Conservation (phyloP, 2,329 filamentous ascomycete genomes). For the Rhynchosporium graminicola region DNA sequence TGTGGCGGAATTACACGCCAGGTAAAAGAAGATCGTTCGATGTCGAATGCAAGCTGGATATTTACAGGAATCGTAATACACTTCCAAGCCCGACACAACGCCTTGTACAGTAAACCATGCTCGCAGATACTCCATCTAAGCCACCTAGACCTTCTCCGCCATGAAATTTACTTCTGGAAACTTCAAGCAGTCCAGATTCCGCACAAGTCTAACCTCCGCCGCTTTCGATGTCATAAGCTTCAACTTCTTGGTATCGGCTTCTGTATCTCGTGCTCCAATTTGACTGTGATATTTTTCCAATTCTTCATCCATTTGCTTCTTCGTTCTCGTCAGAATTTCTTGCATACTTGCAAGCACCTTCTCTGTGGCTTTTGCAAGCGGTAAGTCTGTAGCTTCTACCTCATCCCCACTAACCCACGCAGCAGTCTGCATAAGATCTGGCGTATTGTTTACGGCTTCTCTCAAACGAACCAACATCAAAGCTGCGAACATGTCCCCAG, state of each 20-base stretch:
- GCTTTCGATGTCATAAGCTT: slow-evolving; percentile 64
- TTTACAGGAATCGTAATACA: slow-evolving; percentile 7
- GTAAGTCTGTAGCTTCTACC: slow-evolving; percentile 69
- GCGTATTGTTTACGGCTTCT: slow-evolving; percentile 65
- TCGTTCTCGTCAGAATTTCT: slow-evolving; percentile 70
- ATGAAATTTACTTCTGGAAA: slow-evolving; percentile 65
- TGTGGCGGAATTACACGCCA: slow-evolving; percentile 6
- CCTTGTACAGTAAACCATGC: neutral
- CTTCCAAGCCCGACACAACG: neutral
- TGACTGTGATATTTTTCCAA: slow-evolving; percentile 55
- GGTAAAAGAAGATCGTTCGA: neutral
- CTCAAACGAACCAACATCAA: slow-evolving; percentile 84
- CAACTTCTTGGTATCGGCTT: slow-evolving; percentile 42
- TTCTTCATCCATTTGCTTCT: slow-evolving; percentile 64
- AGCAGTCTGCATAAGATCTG: slow-evolving; percentile 51
- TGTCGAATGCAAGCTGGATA: slow-evolving; percentile 2
- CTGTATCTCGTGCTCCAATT: slow-evolving; percentile 44
- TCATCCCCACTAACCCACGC: slow-evolving; percentile 79
- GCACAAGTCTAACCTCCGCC: slow-evolving; percentile 82
- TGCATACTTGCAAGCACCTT: slow-evolving; percentile 95
- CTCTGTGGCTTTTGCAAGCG: slow-evolving; percentile 79
- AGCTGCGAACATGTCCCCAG: slow-evolving; percentile 97
- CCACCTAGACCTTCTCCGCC: slow-evolving; percentile 49
- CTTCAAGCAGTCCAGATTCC: slow-evolving; percentile 69
- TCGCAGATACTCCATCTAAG: slow-evolving; percentile 36